phyloP scores from a whole-genome alignment of 169 alveolate genomes.

The Theileria sp. region DNA sequence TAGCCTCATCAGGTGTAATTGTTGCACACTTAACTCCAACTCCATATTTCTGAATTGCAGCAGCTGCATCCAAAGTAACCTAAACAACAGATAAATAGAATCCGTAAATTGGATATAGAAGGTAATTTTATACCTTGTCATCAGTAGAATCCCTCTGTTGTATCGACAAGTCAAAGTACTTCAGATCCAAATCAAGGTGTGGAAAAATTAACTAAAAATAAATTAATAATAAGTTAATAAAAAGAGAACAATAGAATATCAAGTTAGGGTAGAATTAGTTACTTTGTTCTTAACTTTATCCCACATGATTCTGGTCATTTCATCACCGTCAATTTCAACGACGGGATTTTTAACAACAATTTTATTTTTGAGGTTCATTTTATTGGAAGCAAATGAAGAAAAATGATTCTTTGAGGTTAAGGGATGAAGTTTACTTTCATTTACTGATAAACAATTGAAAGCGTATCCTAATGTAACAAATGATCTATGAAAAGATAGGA shows the following conservation, averaged over 20 bases:
- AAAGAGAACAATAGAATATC: background rate
- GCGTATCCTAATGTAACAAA: constrained; percentile 48
- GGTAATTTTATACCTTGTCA: constrained; percentile 68
- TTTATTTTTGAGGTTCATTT: constrained; percentile 33
- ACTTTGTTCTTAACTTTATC: constrained; percentile 85
- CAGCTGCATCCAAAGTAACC: constrained; percentile 94
- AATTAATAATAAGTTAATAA: background rate
- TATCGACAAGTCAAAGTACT: constrained; percentile 89
- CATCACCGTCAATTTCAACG: constrained; percentile 94
- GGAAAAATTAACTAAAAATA: constrained; percentile 82
- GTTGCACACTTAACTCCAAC: constrained; percentile 96
- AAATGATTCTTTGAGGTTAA: background rate
- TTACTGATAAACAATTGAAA: constrained; percentile 11
- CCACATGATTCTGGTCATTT: constrained; percentile 93
- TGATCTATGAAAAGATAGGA: constrained; percentile 31
- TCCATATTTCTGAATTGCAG: constrained; percentile 84
- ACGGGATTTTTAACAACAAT: constrained; percentile 86
- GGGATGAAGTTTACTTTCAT: background rate
- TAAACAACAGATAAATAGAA: background rate
- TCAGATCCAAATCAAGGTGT: constrained; percentile 84
- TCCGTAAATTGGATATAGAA: background rate
- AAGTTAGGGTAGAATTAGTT: background rate
- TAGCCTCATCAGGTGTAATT: constrained; percentile 95
- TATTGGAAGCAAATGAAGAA: background rate
- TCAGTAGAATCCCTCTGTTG: constrained; percentile 89